Evolutionary conservation across 106 monocot genomes (phyloP).

Genomic region (Triglochin maritima): DNA sequence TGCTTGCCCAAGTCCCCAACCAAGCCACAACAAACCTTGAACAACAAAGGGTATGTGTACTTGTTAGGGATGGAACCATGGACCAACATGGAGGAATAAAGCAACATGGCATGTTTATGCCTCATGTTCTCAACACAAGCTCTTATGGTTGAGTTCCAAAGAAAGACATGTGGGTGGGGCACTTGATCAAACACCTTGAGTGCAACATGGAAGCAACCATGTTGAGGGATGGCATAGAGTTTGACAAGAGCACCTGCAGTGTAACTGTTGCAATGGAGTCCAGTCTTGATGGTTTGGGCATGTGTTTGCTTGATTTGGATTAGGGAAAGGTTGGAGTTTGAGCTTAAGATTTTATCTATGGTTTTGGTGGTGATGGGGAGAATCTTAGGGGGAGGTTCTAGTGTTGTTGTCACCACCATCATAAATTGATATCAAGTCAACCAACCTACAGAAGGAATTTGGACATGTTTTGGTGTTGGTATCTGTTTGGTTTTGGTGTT

Average conservation of each 20-base stretch:
- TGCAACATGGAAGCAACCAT: neutral
- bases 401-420: no score
- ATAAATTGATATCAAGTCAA: no score
- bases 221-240: neutral
- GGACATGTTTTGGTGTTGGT: no score
- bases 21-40: neutral
- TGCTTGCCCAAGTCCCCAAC: conserved; percentile 2
- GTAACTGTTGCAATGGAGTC: neutral
- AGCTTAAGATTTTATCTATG: no score
- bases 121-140: neutral
- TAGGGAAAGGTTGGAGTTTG: no score
- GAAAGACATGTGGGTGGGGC: neutral
- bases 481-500: no score
- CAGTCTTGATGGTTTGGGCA: neutral
- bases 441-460: no score
- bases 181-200: neutral
- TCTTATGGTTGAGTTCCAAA: neutral
- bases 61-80: conserved; percentile 5
- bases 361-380: no score
- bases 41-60: conserved; percentile 15
- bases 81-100: neutral
- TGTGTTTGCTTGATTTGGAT: neutral
- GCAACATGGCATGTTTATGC: neutral
- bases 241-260: neutral
- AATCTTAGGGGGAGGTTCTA: no score